Percentiles rank a stretch among this genome's conserved stretches.
Evolutionary conservation across 371 early-diverging fungal genomes (phyloP).

Genomic region (Actinomucor elegans): DNA sequence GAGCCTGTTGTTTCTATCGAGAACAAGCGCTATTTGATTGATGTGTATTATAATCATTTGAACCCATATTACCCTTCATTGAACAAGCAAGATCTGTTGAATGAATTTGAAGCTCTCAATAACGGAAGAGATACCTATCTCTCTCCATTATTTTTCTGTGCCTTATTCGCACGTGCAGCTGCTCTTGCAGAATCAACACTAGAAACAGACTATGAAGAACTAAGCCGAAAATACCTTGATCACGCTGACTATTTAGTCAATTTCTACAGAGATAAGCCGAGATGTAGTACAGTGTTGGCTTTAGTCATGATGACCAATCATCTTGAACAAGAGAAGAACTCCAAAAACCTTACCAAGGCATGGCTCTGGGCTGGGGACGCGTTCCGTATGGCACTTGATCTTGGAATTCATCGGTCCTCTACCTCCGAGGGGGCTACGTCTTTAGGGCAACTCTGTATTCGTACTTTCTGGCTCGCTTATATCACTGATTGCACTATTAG

Average conservation of each 20-base stretch:
- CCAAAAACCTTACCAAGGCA: constrained; percentile 21
- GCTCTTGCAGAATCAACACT: not conserved
- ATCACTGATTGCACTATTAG: constrained; percentile 38
- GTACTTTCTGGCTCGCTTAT: constrained; percentile 47
- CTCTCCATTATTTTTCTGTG: constrained; percentile 42
- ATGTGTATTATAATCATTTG: constrained; percentile 53
- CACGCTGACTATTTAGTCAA: constrained; percentile 21
- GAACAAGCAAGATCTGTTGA: constrained; percentile 29
- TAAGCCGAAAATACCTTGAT: constrained; percentile 14
- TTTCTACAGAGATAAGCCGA: constrained; percentile 25
- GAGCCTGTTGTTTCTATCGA: constrained; percentile 7
- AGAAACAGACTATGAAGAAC: not conserved
- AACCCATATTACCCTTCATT: constrained; percentile 57
- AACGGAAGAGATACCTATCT: constrained; percentile 14
- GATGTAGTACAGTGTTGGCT: constrained; percentile 32
- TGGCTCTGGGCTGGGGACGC: constrained; percentile 47
- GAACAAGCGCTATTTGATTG: constrained; percentile 41
- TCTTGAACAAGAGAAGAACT: constrained; percentile 28
- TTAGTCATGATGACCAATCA: constrained; percentile 33
- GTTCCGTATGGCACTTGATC: constrained; percentile 40
- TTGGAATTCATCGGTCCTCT: constrained; percentile 40
- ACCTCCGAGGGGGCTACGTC: constrained; percentile 10
- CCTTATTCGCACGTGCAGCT: constrained; percentile 43
- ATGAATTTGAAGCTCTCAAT: constrained; percentile 16
- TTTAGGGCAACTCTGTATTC: constrained; percentile 30